Evolutionary conservation across 1,284 basidiomycete genomes (phyloP).

Genomic region (Ganoderma lucidum): DNA sequence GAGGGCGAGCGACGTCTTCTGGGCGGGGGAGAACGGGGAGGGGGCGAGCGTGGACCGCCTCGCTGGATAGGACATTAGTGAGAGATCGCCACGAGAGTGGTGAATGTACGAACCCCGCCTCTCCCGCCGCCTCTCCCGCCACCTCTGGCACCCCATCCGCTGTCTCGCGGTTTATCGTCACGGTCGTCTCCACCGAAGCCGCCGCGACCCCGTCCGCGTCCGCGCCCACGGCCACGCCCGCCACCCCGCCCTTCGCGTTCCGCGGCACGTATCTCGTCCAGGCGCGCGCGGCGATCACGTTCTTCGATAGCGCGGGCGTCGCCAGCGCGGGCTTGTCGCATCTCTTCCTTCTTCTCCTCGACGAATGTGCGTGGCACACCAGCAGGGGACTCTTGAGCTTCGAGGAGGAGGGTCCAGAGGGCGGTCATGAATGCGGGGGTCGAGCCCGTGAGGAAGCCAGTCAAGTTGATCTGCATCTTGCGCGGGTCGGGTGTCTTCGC

Average conservation of each 20-base stretch:
- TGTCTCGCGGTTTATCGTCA: constrained; percentile 37
- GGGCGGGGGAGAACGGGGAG: constrained; percentile 39
- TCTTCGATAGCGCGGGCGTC: constrained; percentile 77
- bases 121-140: constrained; percentile 48
- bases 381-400: constrained; percentile 88
- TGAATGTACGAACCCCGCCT: constrained; percentile 51
- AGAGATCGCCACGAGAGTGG: constrained; percentile 11
- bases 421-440: constrained; percentile 88
- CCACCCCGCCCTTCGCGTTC: constrained; percentile 52
- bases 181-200: constrained; percentile 41
- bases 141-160: constrained; percentile 45
- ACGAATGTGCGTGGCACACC: constrained; percentile 95
- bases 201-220: constrained; percentile 44
- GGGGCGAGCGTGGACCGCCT: constrained; percentile 47
- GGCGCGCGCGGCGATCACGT: constrained; percentile 67
- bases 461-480: constrained; percentile 95
- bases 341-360: constrained; percentile 95
- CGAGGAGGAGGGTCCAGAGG: constrained; percentile 90
- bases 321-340: constrained; percentile 78
- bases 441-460: constrained; percentile 87
- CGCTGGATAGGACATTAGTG: constrained; percentile 42
- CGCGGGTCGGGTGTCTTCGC: constrained; percentile 87
- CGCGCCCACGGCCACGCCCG: constrained; percentile 49
- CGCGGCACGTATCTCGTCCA: constrained; percentile 72
- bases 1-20: constrained; percentile 46